These are phyloP conservation scores for Cryptococcus wingfieldii DNA, from an alignment of 1,284 basidiomycete genomes.

Conservation along the genomic window DNA sequence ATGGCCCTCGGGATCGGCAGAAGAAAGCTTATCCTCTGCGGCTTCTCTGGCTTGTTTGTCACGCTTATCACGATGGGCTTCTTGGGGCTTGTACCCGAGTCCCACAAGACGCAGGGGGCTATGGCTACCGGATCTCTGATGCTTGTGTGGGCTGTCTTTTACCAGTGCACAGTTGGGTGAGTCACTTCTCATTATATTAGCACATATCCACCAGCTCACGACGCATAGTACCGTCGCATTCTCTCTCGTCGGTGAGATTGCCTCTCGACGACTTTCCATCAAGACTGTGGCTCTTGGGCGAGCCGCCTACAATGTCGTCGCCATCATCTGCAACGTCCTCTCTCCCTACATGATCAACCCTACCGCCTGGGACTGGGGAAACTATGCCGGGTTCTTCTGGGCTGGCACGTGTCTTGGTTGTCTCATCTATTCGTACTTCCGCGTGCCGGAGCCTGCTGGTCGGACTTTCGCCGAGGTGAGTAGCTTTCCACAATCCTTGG, in stretches of 20 bases:
- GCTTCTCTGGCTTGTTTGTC: slow-evolving; percentile 48
- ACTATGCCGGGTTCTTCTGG: slow-evolving; percentile 46
- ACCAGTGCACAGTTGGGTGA: slow-evolving; percentile 45
- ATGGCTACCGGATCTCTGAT: slow-evolving; percentile 51
- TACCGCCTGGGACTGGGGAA: slow-evolving; percentile 49
- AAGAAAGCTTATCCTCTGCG: slow-evolving; percentile 51
- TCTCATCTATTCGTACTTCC: slow-evolving; percentile 46
- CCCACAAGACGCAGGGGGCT: slow-evolving; percentile 20
- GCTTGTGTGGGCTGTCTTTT: slow-evolving; percentile 48
- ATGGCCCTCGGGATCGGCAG: slow-evolving; percentile 49
- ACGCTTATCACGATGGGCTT: slow-evolving; percentile 53
- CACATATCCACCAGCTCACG: no score
- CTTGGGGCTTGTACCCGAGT: slow-evolving; percentile 46
- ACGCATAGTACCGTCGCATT: slow-evolving; percentile 36
- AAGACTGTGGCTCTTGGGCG: slow-evolving; percentile 56
- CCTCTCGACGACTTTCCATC: slow-evolving; percentile 50
- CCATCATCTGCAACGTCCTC: slow-evolving; percentile 47
- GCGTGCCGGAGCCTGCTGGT: slow-evolving; percentile 49
- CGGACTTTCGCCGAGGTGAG: slow-evolving; percentile 48
- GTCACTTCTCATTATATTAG: slow-evolving; percentile 18
- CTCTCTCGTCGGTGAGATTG: slow-evolving; percentile 52
- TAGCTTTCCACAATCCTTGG: neutral
- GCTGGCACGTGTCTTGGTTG: slow-evolving; percentile 39
- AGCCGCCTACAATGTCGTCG: slow-evolving; percentile 46
- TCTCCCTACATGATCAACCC: slow-evolving; percentile 52